Evolutionary conservation across 2,329 filamentous ascomycete genomes (phyloP).

Genomic region (Calcarisporium arbuscula): DNA sequence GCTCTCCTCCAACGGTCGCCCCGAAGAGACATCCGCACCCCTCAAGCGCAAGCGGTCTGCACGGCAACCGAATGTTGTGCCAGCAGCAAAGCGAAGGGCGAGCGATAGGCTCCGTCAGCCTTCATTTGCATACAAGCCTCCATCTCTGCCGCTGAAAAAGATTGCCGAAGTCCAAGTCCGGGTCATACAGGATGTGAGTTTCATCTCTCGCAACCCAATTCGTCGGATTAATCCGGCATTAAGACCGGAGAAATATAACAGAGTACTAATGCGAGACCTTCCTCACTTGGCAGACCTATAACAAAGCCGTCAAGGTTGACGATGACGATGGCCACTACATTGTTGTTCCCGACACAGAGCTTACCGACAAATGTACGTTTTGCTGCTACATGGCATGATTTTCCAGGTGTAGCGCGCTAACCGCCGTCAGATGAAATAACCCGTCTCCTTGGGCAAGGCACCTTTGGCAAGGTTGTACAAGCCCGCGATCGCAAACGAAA

Average conservation of each 20-base stretch:
- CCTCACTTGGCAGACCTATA: too few relatives aligned
- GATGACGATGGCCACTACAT: constrained; percentile 97
- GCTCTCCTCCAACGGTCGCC: constrained; percentile 52
- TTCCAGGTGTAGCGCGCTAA: not conserved
- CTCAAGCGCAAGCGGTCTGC: constrained; percentile 85
- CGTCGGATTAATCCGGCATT: too few relatives aligned
- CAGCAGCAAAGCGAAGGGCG: constrained; percentile 75
- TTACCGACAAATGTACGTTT: constrained; percentile 83
- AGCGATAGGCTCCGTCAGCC: constrained; percentile 64
- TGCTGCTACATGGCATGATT: not conserved
- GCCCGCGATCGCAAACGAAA: constrained; percentile 72
- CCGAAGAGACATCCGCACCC: constrained; percentile 62
- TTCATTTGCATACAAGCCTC: constrained; percentile 75
- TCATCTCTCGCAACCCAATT: too few relatives aligned
- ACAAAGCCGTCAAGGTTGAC: constrained; percentile 68
- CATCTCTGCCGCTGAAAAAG: constrained; percentile 84
- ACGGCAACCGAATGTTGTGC: constrained; percentile 72
- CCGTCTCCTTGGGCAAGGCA: constrained; percentile 86
- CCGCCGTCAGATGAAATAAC: constrained; percentile 66
- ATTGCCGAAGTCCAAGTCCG: constrained; percentile 68
- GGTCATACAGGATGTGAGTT: constrained; percentile 57
- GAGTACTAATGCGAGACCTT: too few relatives aligned
- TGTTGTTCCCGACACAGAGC: constrained; percentile 75
- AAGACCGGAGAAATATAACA: too few relatives aligned
- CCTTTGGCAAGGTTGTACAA: constrained; percentile 94